Base-by-base conservation (phyloP, 176 grass and related monocot species). In the Pontederia crassipes region DNA sequence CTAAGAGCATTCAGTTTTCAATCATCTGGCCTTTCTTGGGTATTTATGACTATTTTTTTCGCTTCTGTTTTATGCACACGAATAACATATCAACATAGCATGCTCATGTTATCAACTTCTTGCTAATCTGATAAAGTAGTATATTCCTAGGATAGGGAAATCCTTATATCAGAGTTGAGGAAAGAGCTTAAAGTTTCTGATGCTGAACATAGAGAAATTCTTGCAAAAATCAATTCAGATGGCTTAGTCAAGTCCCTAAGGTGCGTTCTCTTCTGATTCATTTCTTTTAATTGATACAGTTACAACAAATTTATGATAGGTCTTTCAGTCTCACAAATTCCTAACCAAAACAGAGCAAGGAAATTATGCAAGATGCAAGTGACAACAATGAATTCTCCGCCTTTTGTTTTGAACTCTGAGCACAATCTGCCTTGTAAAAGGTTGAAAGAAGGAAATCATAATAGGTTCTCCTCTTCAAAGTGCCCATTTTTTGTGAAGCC, bases 1-100 rank as follows among this genome's bases (percentile, higher is more conserved):
- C 83, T 95, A 66, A 85, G 82, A 83, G 75, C 74, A 46, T 95
- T 83, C 57, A 73, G 24, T 83, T 81, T 76, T 61, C 62, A 80
- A 78, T 80, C 76, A 62, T 50, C 77, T 54, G 75, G 55, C 28
- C 78, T 85, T 75, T 85, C 79, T 77, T 73, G 54, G 85, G 85
- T 89, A 89, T 17, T 28, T 78, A n/a, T 65, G 11, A 45, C 6
- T 52, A 4, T 20, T 8, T 63, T 46, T 24, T 16, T 64, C 20
- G 55, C 53, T 81, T 49, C 18, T 54, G 2, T 40, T 17, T 83
- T 1, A 40, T 45, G n/a, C n/a, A 54, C 14, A 54, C n/a, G 12
- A 54, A 15, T 6, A 17, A 54, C 5, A 11, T 54, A 15, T 54
- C n/a, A 24, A 24, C 51, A 15, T 6, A 54, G 5, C 2, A 14